phyloP scores from a whole-genome alignment of 169 alveolate genomes.

The Plasmodium vivax region DNA sequence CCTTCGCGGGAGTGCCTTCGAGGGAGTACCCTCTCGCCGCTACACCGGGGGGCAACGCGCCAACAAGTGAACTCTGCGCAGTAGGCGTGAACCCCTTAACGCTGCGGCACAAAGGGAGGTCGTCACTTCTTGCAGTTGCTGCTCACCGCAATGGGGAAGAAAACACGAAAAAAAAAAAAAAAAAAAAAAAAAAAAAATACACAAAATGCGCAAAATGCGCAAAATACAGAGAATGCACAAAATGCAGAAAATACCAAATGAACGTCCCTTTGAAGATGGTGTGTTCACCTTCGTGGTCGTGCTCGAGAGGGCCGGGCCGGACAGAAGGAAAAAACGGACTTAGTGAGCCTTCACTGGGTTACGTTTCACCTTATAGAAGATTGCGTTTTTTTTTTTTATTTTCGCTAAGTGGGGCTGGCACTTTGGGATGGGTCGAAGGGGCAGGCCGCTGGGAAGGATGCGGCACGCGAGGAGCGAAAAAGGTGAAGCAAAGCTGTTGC shows the following conservation, averaged over 20 bases:
- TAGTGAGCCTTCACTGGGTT: neutral
- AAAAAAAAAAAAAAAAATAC: too few relatives aligned
- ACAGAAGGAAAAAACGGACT: neutral
- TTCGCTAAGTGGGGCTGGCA: neutral
- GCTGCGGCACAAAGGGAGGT: neutral
- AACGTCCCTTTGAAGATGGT: neutral
- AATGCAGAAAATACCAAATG: neutral
- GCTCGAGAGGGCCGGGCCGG: neutral
- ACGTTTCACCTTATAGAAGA: neutral
- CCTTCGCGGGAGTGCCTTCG: neutral
- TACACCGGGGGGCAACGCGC: too few relatives aligned
- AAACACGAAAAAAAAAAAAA: too few relatives aligned
- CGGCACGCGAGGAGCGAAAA: neutral
- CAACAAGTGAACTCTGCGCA: neutral
- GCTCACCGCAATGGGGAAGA: neutral
- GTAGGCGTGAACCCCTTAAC: neutral
- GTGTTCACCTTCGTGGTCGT: neutral
- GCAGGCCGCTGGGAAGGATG: neutral
- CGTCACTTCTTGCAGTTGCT: neutral
- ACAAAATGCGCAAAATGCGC: too few relatives aligned
- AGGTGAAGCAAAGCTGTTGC: neutral
- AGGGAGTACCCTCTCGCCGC: too few relatives aligned
- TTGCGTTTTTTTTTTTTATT: neutral
- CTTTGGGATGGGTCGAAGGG: neutral
- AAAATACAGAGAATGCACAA: too few relatives aligned